phyloP scores from a whole-genome alignment of 164 flowering plant species.

The Piper betle region DNA sequence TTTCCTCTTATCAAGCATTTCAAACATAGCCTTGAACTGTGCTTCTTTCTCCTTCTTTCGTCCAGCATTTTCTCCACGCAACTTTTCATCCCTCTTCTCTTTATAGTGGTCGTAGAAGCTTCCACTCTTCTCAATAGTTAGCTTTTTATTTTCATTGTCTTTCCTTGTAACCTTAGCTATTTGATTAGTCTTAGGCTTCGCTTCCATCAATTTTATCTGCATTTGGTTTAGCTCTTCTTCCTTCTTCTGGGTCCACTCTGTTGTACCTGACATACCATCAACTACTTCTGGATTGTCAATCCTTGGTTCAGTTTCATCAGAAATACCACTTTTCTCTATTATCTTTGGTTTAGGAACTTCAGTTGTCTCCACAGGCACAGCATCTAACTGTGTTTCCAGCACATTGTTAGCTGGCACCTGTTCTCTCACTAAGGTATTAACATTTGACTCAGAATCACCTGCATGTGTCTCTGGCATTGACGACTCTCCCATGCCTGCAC shows the following conservation, averaged over 20 bases:
- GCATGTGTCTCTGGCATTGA: conserved; percentile 25
- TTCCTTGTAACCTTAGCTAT: conserved; percentile 7
- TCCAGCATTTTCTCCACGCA: conserved; percentile 42
- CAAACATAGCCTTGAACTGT: conserved; percentile 37
- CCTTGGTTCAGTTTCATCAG: neutral
- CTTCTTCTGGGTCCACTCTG: conserved; percentile 66
- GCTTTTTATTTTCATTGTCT: conserved; percentile 20
- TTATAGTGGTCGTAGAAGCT: conserved; percentile 46
- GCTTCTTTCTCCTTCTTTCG: conserved; percentile 47
- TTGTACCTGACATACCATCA: conserved; percentile 26
- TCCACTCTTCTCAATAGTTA: conserved; percentile 33
- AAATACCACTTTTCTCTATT: conserved; percentile 6
- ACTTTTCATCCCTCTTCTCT: conserved; percentile 62
- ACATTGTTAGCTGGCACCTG: conserved; percentile 11
- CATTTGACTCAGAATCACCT: conserved; percentile 5
- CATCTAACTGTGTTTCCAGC: conserved; percentile 13
- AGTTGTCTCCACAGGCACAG: conserved; percentile 8
- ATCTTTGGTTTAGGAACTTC: conserved; percentile 19
- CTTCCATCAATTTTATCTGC: conserved; percentile 52
- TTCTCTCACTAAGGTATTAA: conserved; percentile 12
- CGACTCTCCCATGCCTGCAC: conserved; percentile 54
- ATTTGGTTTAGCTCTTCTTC: conserved; percentile 68
- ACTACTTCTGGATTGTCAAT: conserved; percentile 10
- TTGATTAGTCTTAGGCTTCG: conserved; percentile 25
- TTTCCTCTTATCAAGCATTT: conserved; percentile 39